These are phyloP conservation scores for Solanum appendiculatum DNA, from an alignment of 257 asterid genomes.

Conservation along the genomic window DNA sequence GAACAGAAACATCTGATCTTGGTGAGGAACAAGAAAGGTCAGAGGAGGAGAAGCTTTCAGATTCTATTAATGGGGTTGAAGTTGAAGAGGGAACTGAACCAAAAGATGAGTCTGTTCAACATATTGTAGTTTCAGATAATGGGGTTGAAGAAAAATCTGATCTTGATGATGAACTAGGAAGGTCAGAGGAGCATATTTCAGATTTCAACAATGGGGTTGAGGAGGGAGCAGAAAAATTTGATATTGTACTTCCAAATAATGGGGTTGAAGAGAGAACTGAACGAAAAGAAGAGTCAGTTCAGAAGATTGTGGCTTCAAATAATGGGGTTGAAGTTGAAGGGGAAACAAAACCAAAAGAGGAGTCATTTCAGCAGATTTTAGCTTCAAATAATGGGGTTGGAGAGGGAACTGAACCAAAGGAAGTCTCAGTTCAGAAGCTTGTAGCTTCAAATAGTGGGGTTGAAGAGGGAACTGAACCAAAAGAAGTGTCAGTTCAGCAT, in stretches of 20 bases:
- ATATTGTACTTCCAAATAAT: not conserved
- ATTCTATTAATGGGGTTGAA: not conserved
- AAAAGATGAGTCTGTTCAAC: not conserved
- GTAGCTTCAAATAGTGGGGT: not conserved
- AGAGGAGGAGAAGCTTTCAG: conserved; percentile 1
- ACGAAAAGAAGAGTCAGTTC: not conserved
- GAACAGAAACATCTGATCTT: conserved; percentile 10
- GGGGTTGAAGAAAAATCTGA: conserved; percentile 5
- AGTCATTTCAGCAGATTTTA: not conserved
- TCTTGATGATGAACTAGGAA: conserved; percentile 11
- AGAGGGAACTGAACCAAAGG: not conserved
- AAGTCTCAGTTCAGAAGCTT: not conserved
- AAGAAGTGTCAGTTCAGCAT: no score
- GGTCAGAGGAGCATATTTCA: conserved; percentile 1
- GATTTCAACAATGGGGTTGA: not conserved
- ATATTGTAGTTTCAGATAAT: not conserved
- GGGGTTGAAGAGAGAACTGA: not conserved
- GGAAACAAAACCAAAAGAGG: not conserved
- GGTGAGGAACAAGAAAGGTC: conserved; percentile 10
- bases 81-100: not conserved
- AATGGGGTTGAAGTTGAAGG: not conserved
- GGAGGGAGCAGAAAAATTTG: not conserved
- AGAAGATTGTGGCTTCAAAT: not conserved
- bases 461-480: not conserved
- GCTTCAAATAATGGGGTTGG: not conserved